Evolutionary conservation across 257 asterid genomes (phyloP).

Genomic region (Solanum stenotomum): DNA sequence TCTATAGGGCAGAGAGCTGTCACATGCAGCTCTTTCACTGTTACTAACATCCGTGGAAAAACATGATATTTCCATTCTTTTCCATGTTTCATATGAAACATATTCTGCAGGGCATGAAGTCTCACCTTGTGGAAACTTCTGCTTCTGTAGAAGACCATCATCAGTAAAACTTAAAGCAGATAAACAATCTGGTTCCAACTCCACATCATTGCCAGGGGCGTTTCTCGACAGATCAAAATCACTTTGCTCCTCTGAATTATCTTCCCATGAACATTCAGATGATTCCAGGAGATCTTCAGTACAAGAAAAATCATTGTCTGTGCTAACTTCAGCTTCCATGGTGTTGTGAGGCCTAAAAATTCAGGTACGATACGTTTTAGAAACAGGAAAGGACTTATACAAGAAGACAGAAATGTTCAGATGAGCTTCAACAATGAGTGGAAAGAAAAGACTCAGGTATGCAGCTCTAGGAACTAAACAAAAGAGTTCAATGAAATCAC

Average conservation of each 20-base stretch:
- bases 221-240: conserved; percentile 28
- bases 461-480: not conserved
- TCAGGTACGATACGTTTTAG: conserved; percentile 11
- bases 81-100: conserved; percentile 13
- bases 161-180: conserved; percentile 49
- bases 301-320: conserved; percentile 29
- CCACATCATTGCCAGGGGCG: conserved; percentile 6
- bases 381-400: not conserved
- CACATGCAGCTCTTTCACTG: conserved; percentile 5
- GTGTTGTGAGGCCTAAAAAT: conserved; percentile 28
- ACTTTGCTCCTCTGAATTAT: conserved; percentile 43
- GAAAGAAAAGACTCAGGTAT: not conserved
- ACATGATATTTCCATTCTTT: conserved; percentile 13
- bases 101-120: conserved; percentile 21
- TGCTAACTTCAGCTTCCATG: conserved; percentile 39
- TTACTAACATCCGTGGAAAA: conserved; percentile 10
- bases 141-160: conserved; percentile 25
- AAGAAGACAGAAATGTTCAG: not conserved
- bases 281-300: conserved; percentile 54
- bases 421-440: not conserved
- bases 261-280: conserved; percentile 59
- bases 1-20: conserved; percentile 1
- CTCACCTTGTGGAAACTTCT: conserved; percentile 12
- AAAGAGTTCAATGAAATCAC: not conserved
- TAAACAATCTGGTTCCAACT: conserved; percentile 37